These are phyloP conservation scores for Avena eriantha DNA, from an alignment of 176 grass and related monocot species.

Conservation along the genomic window DNA sequence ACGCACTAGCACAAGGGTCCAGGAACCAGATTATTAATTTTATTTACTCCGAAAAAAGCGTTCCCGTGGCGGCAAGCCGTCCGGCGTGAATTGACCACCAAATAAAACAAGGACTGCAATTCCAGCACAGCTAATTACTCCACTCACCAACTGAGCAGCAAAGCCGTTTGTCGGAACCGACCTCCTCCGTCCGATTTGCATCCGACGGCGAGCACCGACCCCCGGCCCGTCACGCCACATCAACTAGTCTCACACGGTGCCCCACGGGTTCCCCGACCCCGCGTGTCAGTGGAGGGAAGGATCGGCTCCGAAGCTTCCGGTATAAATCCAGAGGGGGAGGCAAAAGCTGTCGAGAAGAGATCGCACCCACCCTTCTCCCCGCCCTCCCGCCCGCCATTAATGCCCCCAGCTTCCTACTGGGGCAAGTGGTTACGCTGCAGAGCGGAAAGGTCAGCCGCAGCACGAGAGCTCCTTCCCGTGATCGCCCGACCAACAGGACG, in stretches of 20 bases:
- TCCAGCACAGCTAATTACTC: no score
- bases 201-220: no score
- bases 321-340: neutral
- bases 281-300: neutral
- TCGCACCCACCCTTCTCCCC: neutral
- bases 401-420: neutral
- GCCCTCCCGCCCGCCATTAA: constrained; percentile 27
- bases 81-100: no score
- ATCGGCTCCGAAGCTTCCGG: neutral
- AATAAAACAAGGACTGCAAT: no score
- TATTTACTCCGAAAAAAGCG: no score
- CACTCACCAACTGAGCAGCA: no score
- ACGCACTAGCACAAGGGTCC: no score
- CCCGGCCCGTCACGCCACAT: no score
- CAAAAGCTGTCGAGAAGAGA: neutral
- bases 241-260: neutral
- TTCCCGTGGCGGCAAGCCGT: no score
- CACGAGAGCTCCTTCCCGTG: neutral
- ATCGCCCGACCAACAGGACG: neutral
- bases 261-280: neutral
- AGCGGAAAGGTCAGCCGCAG: neutral
- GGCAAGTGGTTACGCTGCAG: neutral
- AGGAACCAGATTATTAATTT: no score
- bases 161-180: no score
- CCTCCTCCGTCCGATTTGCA: no score